A percentile compares a stretch with the other conserved stretches of the same genome.
These are phyloP conservation scores for Stephanodiscus triporus DNA, from an alignment of 108 stramenopile genomes.

Conservation along the genomic window DNA sequence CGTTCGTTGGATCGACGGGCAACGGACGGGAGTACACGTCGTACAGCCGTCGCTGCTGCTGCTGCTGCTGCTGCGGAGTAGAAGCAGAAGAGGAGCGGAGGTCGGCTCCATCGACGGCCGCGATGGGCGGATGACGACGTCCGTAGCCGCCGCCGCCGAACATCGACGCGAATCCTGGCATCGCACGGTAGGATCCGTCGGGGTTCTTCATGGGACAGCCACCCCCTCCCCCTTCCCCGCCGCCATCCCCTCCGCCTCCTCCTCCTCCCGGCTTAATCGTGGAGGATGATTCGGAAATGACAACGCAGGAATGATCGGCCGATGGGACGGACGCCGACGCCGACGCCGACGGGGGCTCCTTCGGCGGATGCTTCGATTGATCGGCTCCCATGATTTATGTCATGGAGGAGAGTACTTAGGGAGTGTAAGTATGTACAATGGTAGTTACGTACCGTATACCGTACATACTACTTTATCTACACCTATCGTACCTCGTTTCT, in stretches of 20 bases:
- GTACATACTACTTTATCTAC: too few relatives aligned
- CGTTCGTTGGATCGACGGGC: slow-evolving; percentile 88
- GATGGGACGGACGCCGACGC: not conserved
- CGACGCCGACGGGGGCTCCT: slow-evolving; percentile 16
- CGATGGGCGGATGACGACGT: slow-evolving; percentile 29
- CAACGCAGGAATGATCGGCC: not conserved
- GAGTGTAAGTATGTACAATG: too few relatives aligned
- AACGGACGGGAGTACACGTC: slow-evolving; percentile 98
- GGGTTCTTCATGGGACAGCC: slow-evolving; percentile 52
- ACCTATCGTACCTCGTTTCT: too few relatives aligned
- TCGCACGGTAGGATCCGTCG: slow-evolving; percentile 44
- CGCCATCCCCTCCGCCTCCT: not conserved
- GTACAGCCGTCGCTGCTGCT: too few relatives aligned
- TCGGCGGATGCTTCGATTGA: slow-evolving; percentile 33
- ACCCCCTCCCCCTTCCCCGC: slow-evolving; percentile 7
- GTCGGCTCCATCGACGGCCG: too few relatives aligned
- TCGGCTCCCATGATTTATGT: slow-evolving; percentile 41
- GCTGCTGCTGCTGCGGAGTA: too few relatives aligned
- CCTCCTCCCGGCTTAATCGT: not conserved
- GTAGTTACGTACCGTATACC: not conserved
- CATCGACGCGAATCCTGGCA: slow-evolving; percentile 44
- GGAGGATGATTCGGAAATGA: not conserved
- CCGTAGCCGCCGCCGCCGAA: slow-evolving; percentile 17
- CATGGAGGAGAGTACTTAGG: too few relatives aligned
- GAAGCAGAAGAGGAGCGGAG: too few relatives aligned